These are phyloP conservation scores for Albugo laibachii DNA, from an alignment of 352 stramenopile genomes.

Conservation along the genomic window DNA sequence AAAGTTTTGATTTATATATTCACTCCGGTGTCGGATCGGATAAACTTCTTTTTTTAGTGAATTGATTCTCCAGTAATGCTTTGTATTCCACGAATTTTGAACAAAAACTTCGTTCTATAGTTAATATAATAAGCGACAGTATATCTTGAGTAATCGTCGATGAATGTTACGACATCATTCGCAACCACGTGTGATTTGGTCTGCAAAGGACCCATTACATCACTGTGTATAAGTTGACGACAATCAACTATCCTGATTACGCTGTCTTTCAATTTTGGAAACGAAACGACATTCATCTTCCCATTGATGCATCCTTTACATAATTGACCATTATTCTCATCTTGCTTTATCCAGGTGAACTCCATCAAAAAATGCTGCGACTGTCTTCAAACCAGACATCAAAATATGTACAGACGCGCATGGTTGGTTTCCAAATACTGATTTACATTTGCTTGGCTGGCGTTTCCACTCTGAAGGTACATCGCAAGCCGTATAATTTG, in stretches of 20 bases:
- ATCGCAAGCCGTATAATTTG: no score
- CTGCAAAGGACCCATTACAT: not conserved
- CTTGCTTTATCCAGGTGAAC: not conserved
- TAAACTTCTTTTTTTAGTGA: conserved; percentile 4
- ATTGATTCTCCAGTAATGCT: conserved; percentile 8
- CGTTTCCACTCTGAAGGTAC: no score
- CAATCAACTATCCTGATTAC: not conserved
- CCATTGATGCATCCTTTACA: not conserved
- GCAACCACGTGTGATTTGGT: not conserved
- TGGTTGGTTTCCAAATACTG: no score
- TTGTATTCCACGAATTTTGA: conserved; percentile 5
- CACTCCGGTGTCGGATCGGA: conserved; percentile 4
- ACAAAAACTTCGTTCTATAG: conserved; percentile 7
- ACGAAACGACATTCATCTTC: not conserved
- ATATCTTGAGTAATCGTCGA: conserved; percentile 9
- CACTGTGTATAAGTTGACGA: not conserved
- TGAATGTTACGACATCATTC: conserved; percentile 5
- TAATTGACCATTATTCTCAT: not conserved
- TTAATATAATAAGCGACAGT: conserved; percentile 9
- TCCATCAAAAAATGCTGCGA: no score
- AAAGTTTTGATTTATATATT: not conserved
- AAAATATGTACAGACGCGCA: no score
- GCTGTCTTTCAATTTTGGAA: not conserved
- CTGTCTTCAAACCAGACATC: no score
- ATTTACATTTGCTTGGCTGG: no score